Evolutionary conservation across 495 filamentous ascomycete genomes (phyloP).

Genomic region (Hypoxylon rickii): DNA sequence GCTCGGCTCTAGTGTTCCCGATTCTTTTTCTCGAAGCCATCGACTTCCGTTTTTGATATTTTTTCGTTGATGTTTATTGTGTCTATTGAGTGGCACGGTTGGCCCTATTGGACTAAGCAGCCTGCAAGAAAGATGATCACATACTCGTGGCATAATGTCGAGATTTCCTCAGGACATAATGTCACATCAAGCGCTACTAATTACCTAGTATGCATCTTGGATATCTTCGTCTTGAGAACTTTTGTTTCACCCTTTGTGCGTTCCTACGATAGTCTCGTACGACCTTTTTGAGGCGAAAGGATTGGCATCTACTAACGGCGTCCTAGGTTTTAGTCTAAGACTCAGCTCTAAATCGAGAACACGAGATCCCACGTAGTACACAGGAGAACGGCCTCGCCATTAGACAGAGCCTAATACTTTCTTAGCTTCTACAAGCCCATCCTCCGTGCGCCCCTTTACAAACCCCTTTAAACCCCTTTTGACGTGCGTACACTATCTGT

Average conservation of each 20-base stretch:
- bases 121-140: constrained; percentile 23
- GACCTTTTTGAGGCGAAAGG: neutral
- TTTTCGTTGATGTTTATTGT: neutral
- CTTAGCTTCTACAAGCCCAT: neutral
- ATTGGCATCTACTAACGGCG: neutral
- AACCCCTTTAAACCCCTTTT: too few relatives aligned
- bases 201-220: neutral
- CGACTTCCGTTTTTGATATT: constrained; percentile 7
- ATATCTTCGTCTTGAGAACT: constrained; percentile 1
- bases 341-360: neutral
- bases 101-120: constrained; percentile 6
- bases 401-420: neutral
- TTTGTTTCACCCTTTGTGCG: constrained; percentile 5
- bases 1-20: constrained; percentile 21
- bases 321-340: constrained; percentile 1
- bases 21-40: constrained; percentile 1
- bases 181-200: constrained; percentile 7
- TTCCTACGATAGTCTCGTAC: neutral
- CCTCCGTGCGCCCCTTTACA: neutral
- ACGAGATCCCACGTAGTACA: neutral
- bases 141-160: constrained; percentile 24
- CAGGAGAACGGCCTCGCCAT: neutral
- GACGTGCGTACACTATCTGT: too few relatives aligned
- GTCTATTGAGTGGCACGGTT: neutral
- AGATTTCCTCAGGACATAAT: neutral